Base-by-base conservation (phyloP, 2,329 filamentous ascomycete genomes). In the Bretziella fagacearum region DNA sequence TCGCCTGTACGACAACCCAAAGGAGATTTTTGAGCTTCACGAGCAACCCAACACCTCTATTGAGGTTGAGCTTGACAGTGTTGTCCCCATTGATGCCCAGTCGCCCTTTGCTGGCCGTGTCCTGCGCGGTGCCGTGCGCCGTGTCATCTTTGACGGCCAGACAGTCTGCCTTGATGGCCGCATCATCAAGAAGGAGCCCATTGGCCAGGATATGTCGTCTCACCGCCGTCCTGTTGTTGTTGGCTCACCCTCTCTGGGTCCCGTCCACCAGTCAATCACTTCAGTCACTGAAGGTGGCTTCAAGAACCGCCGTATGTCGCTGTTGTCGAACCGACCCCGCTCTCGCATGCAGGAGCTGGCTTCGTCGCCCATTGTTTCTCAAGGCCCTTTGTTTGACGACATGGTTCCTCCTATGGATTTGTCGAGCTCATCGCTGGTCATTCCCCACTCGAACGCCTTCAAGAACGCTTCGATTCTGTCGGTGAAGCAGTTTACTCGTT, bases 391-490 rank as follows among this genome's bases (percentile, higher is more conserved):
- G 25, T 51, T 51, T 43, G 40, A 42, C n/a, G 49, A 51, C 29
- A 4, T 29, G n/a, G 26, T 47, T 29, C 49, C 49, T 18, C 40
- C 49, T 18, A 32, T 51, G 30, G 42, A 46, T 17, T 41, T 48
- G 18, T 40, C 45, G 6, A 44, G 27, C 44, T 44, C 43, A 17
- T 32, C 48, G 5, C 40, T 23, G n/a, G 25, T 18, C n/a, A 46
- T 51, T 20, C 27, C 30, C 2, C 17, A 47, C 5, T 46, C 49
- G 5, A 29, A 51, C 77, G 74, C 81, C 0, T 95, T 96, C 72
- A 93, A 87, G 65, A 78, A 84, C 56, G 77, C 84, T 53, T 84
- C 95, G 58, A 82, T 98, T 40, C 69, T 95, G 41, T 95, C 89
- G 1, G 91, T 98, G 54, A 83, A 82, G 59, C 82, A 94, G 60